Evolutionary conservation across 257 asterid species (phyloP).

Genomic region (Solanum clarkiae): DNA sequence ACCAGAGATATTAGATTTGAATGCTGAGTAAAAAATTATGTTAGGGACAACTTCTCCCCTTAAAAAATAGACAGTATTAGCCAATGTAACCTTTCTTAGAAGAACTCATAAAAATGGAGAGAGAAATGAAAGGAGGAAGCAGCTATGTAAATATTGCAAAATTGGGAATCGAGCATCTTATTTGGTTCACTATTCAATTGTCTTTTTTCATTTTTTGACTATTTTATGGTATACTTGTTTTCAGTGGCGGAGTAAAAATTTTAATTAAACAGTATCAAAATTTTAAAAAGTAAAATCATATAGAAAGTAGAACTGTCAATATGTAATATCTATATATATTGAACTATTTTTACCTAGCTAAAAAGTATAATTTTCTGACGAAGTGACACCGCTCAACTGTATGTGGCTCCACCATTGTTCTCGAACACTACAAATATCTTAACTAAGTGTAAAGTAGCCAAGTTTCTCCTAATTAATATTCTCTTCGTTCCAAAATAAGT

Average conservation of each 20-base stretch:
- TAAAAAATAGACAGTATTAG: not conserved
- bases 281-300: too few species aligned
- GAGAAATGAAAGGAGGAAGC: conserved; percentile 1
- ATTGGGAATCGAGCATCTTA: conserved; percentile 36
- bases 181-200: conserved; percentile 37
- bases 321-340: too few species aligned
- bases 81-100: not conserved
- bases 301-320: too few species aligned
- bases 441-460: not conserved
- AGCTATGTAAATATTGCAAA: conserved; percentile 1
- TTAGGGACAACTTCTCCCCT: fast-evolving
- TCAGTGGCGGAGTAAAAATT: too few species aligned
- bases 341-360: too few species aligned
- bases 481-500: not conserved
- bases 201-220: not conserved
- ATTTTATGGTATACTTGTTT: too few species aligned
- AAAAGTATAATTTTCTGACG: too few species aligned
- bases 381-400: too few species aligned
- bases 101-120: conserved; percentile 1
- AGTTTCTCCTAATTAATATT: not conserved
- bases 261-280: too few species aligned
- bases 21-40: too few species aligned
- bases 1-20: not conserved
- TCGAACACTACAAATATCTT: not conserved
- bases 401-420: not conserved